Evolutionary conservation across 2,329 filamentous ascomycete species (phyloP), one percentile per base, ranked within the genome.

Genomic region (Calonectria pseudoturangicola): DNA sequence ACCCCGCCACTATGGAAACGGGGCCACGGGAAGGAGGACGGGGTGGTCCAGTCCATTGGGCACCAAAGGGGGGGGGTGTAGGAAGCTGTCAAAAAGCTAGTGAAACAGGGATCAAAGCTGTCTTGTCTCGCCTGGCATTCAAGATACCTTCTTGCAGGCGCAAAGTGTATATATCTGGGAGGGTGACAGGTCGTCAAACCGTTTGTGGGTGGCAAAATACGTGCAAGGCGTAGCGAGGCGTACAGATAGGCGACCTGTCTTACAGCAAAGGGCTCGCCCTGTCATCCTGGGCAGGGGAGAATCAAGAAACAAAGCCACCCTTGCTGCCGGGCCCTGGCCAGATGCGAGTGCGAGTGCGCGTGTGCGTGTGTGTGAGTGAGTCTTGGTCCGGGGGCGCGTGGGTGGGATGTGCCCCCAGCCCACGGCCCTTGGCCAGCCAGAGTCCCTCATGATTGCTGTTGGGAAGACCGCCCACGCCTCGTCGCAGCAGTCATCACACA

Each of bases 291-390:
- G 36, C 33, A 60, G 54, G 54, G 54, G 54, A 39, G 12, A 60
- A 60, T 41, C 54, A 60, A 43, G 54, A 60, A 63, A 63, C 58
- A 63, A 63, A 63, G 58, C 41, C 39, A 43, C 58, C 58, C 58
- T 28, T 63, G 58, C 30, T 63, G 41, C 15, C 6, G 27, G 16
- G 43, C 58, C 58, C 58, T 47, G 25, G 58, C 25, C 41, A 30
- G 18, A n/a, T 33, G 58, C 30, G 39, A 15, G 58, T 45, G 39
- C 30, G 33, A 21, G 58, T 41, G 58, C 39, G 58, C 30, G 58
- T 47, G 58, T n/a, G 39, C 21, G 58, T 63, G 58, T 47, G 58
- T 18, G 58, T 45, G 58, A 21, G 27, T 63, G 39, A 63, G 41
- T 39, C 39, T 28, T 63, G 58, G 16, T 43, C 41, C 27, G 25